These are phyloP conservation scores for Hypoxylon sp. DNA, from an alignment of 2,329 filamentous ascomycete genomes.

Conservation along the genomic window DNA sequence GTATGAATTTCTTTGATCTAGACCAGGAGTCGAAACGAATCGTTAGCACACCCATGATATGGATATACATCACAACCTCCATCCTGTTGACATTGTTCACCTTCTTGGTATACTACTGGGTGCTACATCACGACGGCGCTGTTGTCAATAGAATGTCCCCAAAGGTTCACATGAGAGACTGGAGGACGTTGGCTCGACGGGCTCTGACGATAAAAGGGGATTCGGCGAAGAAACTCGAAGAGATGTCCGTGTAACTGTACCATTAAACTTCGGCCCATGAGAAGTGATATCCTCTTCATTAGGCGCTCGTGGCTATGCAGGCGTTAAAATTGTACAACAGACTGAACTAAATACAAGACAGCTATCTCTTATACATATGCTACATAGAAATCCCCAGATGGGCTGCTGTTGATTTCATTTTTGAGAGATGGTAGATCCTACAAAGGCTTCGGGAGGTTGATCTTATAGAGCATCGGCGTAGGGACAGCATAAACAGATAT, in stretches of 20 bases:
- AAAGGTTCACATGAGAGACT: constrained; percentile 42
- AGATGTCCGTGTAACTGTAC: not conserved
- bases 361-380: no score
- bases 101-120: constrained; percentile 53
- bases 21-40: constrained; percentile 51
- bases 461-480: constrained; percentile 17
- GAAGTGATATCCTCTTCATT: no score
- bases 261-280: no score
- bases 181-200: constrained; percentile 33
- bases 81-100: constrained; percentile 54
- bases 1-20: constrained; percentile 60
- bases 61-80: constrained; percentile 57
- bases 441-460: constrained; percentile 12
- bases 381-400: no score
- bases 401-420: no score
- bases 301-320: no score
- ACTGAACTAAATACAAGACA: no score
- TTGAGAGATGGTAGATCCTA: not conserved
- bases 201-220: constrained; percentile 25
- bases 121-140: constrained; percentile 48
- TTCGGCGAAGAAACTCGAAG: constrained; percentile 9
- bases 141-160: constrained; percentile 47
- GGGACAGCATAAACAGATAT: constrained; percentile 9
- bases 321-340: no score
- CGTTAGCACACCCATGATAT: constrained; percentile 56